Percentiles rank a stretch among this genome's conserved stretches.
Evolutionary conservation across 2,329 filamentous ascomycete genomes (phyloP).

Genomic region (Cordyceps fumosorosea): DNA sequence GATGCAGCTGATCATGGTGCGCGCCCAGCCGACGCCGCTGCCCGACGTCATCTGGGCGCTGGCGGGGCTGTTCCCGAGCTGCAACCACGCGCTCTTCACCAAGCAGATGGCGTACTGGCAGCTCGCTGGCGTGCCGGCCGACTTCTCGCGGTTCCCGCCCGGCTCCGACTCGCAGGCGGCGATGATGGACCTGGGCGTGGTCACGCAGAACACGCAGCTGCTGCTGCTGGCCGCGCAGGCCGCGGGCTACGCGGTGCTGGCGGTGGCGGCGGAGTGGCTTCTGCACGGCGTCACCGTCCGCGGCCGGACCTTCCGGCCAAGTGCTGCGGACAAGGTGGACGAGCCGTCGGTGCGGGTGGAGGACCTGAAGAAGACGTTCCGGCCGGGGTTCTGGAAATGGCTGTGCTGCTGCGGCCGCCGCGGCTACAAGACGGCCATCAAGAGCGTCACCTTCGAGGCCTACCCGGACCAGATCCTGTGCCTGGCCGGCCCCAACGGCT

Average conservation of each 20-base stretch:
- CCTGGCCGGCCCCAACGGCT: conserved; percentile 63
- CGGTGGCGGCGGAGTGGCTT: conserved; percentile 25
- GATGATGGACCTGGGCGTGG: conserved; percentile 17
- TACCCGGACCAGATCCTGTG: conserved; percentile 57
- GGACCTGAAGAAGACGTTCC: conserved; percentile 27
- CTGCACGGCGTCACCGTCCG: conserved; percentile 29
- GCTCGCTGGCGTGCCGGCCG: conserved; percentile 11
- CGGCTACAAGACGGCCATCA: conserved; percentile 45
- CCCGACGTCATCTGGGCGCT: conserved; percentile 9
- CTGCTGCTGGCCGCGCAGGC: conserved; percentile 27
- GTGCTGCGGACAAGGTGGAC: neutral
- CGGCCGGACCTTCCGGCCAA: neutral
- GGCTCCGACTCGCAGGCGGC: neutral
- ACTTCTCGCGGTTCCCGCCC: conserved; percentile 6
- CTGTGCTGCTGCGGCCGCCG: conserved; percentile 25
- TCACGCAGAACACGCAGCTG: conserved; percentile 24
- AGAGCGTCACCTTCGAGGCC: conserved; percentile 52
- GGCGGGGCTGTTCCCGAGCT: conserved; percentile 19
- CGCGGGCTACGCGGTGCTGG: conserved; percentile 27
- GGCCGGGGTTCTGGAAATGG: conserved; percentile 22
- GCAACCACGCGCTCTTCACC: conserved; percentile 20
- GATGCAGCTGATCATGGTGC: neutral
- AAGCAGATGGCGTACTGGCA: conserved; percentile 22
- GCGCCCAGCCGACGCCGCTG: neutral
- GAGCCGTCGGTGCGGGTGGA: neutral